These are phyloP conservation scores for Ceratocystiopsis brevicomis DNA, from an alignment of 2,329 filamentous ascomycete genomes.

Conservation along the genomic window DNA sequence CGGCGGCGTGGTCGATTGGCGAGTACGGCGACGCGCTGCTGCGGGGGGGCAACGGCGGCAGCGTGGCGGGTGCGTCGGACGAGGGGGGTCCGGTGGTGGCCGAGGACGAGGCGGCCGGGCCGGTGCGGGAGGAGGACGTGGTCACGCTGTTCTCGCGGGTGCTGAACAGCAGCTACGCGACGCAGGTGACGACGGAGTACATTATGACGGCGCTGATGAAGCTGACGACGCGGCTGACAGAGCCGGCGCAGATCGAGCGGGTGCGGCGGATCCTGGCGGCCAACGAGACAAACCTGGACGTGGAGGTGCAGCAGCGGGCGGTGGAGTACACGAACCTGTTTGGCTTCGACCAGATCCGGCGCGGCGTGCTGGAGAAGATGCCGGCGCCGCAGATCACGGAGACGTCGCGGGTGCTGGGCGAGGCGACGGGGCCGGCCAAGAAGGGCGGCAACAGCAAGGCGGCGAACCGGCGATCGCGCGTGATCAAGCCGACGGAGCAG, in stretches of 20 bases:
- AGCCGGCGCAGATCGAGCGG: conserved; percentile 70
- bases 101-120: conserved; percentile 74
- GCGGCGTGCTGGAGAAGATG: conserved; percentile 93
- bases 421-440: conserved; percentile 34
- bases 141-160: conserved; percentile 86
- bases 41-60: conserved; percentile 56
- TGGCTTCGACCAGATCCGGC: conserved; percentile 65
- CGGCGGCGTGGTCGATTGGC: conserved; percentile 92
- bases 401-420: conserved; percentile 75
- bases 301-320: conserved; percentile 89
- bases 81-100: no score
- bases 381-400: conserved; percentile 92
- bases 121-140: conserved; percentile 73
- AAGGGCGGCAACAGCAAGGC: conserved; percentile 41
- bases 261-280: conserved; percentile 58
- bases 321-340: conserved; percentile 96
- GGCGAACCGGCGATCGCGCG: conserved; percentile 58
- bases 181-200: conserved; percentile 82
- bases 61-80: no score
- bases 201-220: conserved; percentile 93
- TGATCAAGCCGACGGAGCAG: conserved; percentile 70
- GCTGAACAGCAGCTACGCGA: conserved; percentile 84
- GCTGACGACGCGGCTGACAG: conserved; percentile 70
- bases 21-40: conserved; percentile 90
- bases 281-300: conserved; percentile 72